phyloP scores from a whole-genome alignment of 345 rosid species.

The sweet orange (Citrus sinensis) region DNA sequence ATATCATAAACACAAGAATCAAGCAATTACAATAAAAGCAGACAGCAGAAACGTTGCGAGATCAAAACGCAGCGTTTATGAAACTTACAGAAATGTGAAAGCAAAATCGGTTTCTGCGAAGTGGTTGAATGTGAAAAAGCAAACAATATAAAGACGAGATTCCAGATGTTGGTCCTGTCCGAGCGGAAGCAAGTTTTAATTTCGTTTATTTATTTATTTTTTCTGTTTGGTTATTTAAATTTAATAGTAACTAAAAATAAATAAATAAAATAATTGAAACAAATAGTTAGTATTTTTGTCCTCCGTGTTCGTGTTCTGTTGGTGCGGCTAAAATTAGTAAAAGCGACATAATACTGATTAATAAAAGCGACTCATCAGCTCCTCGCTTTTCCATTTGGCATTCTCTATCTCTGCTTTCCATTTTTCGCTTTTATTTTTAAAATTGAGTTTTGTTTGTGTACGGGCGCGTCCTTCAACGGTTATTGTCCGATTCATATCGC shows the following conservation, averaged over 20 bases:
- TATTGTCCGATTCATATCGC: neutral
- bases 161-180: neutral
- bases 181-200: neutral
- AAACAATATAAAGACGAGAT: conserved; percentile 17
- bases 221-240: neutral
- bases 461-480: neutral
- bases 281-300: neutral
- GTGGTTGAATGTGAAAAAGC: neutral
- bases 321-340: conserved; percentile 31
- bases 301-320: neutral
- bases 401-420: conserved; percentile 9
- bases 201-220: neutral
- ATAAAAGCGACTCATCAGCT: conserved; percentile 24
- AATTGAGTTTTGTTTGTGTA: neutral
- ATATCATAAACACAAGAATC: neutral
- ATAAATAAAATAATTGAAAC: neutral
- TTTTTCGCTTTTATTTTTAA: neutral
- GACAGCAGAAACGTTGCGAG: neutral
- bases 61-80: neutral
- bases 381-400: conserved; percentile 24
- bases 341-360: conserved; percentile 29
- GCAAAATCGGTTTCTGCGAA: neutral
- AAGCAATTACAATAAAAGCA: neutral
- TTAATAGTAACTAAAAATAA: neutral
- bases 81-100: conserved; percentile 8